Evolutionary conservation across 2,329 filamentous ascomycete genomes (phyloP).

Genomic region (Orbilia brochopaga): DNA sequence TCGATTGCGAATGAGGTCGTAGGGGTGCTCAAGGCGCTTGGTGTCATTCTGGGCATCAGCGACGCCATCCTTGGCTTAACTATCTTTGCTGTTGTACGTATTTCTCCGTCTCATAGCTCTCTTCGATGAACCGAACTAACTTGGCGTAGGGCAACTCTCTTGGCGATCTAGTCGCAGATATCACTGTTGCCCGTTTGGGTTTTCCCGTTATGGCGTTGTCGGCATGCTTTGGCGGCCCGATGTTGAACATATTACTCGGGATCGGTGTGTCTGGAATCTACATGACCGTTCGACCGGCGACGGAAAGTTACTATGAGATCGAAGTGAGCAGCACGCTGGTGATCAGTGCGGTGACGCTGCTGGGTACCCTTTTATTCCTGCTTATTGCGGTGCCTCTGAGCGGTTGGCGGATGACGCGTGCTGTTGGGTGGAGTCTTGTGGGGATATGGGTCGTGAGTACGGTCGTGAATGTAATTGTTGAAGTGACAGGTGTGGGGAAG

Average conservation of each 20-base stretch:
- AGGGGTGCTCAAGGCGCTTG: constrained; percentile 88
- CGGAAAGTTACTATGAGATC: constrained; percentile 79
- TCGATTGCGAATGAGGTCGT: constrained; percentile 96
- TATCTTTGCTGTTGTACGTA: constrained; percentile 76
- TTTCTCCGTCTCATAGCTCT: background rate
- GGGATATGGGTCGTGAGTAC: constrained; percentile 81
- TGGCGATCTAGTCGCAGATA: constrained; percentile 90
- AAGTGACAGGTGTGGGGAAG: constrained; percentile 68
- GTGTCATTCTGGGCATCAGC: constrained; percentile 88
- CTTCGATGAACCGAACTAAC: background rate
- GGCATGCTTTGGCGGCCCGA: constrained; percentile 96
- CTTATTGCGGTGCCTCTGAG: constrained; percentile 83
- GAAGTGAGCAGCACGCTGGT: constrained; percentile 83
- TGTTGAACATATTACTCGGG: constrained; percentile 95
- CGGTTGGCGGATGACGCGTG: constrained; percentile 81
- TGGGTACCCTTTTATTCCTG: constrained; percentile 78
- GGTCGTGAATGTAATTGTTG: constrained; percentile 77
- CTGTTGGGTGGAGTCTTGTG: constrained; percentile 81
- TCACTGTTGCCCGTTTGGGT: constrained; percentile 89
- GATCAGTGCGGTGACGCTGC: constrained; percentile 80
- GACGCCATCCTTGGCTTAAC: constrained; percentile 94
- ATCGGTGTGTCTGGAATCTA: constrained; percentile 90
- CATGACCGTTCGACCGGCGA: constrained; percentile 81
- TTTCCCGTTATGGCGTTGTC: constrained; percentile 95
- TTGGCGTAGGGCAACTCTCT: constrained; percentile 75